Conservation (phyloP, 345 rosid genomes). For the Lumnitzera racemosa region DNA sequence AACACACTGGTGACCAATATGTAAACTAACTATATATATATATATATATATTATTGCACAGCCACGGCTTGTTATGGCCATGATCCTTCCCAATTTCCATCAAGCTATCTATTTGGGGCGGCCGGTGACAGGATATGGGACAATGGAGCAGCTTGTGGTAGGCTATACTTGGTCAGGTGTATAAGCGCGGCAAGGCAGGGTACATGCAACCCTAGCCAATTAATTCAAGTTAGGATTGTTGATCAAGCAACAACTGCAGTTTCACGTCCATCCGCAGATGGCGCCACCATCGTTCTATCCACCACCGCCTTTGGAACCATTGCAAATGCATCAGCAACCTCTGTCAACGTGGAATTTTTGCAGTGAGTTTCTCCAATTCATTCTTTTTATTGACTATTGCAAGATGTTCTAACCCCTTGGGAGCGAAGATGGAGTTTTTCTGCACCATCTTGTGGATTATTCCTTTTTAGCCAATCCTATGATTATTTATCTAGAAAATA, state of each 20-base stretch:
- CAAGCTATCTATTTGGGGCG: constrained; percentile 42
- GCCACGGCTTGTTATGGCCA: constrained; percentile 54
- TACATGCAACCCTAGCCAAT: constrained; percentile 23
- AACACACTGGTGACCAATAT: too few relatives aligned
- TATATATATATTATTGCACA: constrained; percentile 6
- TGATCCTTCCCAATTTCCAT: constrained; percentile 33
- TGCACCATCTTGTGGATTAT: too few relatives aligned
- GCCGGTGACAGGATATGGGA: constrained; percentile 65
- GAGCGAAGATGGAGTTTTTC: too few relatives aligned
- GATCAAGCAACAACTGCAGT: constrained; percentile 31
- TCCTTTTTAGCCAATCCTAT: too few relatives aligned
- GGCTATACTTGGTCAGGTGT: constrained; percentile 47
- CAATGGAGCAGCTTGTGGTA: constrained; percentile 55
- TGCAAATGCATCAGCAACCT: constrained; percentile 15
- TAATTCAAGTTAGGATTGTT: constrained; percentile 31
- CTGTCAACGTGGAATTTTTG: constrained; percentile 36
- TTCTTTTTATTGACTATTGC: not conserved
- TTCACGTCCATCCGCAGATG: constrained; percentile 25
- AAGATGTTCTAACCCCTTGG: not conserved
- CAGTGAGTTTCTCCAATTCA: constrained; percentile 22
- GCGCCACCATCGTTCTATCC: constrained; percentile 38
- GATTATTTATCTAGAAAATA: too few relatives aligned
- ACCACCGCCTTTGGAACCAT: constrained; percentile 30
- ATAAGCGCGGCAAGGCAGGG: constrained; percentile 26
- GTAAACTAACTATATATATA: too few relatives aligned